Evolutionary conservation across 164 flowering plant genomes (phyloP).

Genomic region (Umbilicus rupestris): DNA sequence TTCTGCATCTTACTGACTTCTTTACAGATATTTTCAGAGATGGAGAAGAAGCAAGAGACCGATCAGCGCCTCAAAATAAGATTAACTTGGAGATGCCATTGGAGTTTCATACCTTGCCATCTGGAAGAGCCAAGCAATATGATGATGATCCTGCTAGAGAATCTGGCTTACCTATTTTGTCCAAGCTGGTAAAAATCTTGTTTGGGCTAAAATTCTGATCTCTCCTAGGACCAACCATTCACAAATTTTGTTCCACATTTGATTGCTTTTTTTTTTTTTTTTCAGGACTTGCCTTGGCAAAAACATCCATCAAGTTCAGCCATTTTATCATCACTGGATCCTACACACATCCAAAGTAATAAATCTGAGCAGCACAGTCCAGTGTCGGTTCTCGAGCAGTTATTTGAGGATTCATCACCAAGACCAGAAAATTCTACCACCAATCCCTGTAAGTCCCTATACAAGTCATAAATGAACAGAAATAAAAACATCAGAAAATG

Average conservation of each 20-base stretch:
- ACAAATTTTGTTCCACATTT: background rate
- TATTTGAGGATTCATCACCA: background rate
- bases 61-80: background rate
- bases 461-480: background rate
- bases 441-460: background rate
- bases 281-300: background rate
- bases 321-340: background rate
- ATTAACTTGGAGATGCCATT: background rate
- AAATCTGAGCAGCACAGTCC: conserved; percentile 7
- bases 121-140: background rate
- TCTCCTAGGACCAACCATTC: background rate
- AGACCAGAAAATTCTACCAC: background rate
- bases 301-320: background rate
- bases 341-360: background rate
- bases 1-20: background rate
- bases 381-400: conserved; percentile 2
- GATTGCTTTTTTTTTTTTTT: background rate
- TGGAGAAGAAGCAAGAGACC: background rate
- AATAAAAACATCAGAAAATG: background rate
- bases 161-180: background rate
- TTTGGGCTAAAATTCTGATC: background rate
- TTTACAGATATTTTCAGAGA: background rate
- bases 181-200: background rate
- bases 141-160: background rate
- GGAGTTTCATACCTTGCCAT: background rate